Conservation (phyloP, 345 rosid genomes). For the Noccaea caerulescens region DNA sequence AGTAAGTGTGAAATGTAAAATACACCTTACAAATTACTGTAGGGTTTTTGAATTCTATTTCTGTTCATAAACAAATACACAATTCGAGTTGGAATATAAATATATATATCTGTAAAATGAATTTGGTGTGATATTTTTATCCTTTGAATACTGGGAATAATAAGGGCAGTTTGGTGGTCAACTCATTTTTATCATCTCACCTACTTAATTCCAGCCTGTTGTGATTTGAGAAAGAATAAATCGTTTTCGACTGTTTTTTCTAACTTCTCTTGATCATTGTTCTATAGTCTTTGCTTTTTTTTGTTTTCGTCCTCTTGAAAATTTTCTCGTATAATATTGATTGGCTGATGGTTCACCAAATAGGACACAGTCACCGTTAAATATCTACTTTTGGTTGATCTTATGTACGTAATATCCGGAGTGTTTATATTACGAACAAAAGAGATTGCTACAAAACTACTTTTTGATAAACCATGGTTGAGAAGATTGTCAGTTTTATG, state of each 20-base stretch:
- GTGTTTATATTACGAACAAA: background rate
- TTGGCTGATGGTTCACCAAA: conserved; percentile 1
- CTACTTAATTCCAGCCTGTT: conserved; percentile 3
- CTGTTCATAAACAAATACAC: background rate
- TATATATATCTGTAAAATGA: background rate
- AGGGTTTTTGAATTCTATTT: background rate
- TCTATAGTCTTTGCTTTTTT: too few species aligned
- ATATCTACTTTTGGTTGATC: conserved; percentile 3
- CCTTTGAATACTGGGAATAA: background rate
- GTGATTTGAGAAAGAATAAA: background rate
- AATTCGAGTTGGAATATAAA: background rate
- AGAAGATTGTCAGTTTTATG: background rate
- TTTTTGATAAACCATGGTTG: background rate
- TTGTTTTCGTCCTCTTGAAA: background rate
- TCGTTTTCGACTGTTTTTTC: conserved; percentile 18
- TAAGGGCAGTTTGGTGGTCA: conserved; percentile 5
- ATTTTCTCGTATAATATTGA: background rate
- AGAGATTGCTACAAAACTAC: background rate
- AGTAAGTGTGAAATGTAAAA: background rate
- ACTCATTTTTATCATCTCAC: conserved; percentile 1
- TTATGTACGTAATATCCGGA: background rate
- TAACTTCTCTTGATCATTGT: background rate
- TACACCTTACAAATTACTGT: background rate
- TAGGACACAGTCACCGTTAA: conserved; percentile 10
- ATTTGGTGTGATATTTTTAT: background rate